Conservation (phyloP, 2,329 filamentous ascomycete genomes). For the Knufia fluminis region DNA sequence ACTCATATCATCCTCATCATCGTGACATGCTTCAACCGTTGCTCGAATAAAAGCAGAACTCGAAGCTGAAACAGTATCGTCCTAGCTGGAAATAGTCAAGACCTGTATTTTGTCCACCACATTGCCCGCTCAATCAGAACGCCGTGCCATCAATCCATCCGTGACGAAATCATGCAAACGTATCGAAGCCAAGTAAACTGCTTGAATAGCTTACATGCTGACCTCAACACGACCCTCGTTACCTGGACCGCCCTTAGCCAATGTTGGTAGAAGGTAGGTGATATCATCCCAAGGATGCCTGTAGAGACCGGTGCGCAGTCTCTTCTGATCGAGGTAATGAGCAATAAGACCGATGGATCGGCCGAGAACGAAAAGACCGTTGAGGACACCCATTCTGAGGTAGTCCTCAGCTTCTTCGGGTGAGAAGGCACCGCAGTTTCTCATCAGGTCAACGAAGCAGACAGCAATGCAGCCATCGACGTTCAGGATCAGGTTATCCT, state of each 20-base stretch:
- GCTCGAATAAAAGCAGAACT: background rate
- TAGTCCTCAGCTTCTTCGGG: conserved; percentile 97
- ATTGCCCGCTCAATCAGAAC: conserved; percentile 6
- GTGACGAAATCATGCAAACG: conserved; percentile 6
- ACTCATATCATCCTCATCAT: conserved; percentile 3
- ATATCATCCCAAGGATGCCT: conserved; percentile 99
- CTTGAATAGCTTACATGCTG: conserved; percentile 48
- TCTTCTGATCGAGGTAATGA: conserved; percentile 99
- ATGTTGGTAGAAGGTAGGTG: conserved; percentile 68
- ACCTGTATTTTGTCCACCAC: conserved; percentile 1
- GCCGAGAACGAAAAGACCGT: conserved; percentile 97
- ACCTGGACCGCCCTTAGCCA: conserved; percentile 61
- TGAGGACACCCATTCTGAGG: conserved; percentile 96
- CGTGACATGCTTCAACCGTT: background rate
- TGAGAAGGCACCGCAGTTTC: conserved; percentile 96
- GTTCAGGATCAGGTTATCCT: conserved; percentile 99
- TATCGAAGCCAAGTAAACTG: background rate
- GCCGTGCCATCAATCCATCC: conserved; percentile 6
- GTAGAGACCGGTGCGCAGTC: conserved; percentile 95
- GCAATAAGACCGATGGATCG: conserved; percentile 98
- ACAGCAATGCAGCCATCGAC: conserved; percentile 97
- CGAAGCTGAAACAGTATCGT: background rate
- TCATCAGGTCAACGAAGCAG: conserved; percentile 95
- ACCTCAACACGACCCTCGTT: conserved; percentile 85
- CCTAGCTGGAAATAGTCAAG: background rate